Conservation (phyloP, 2,329 filamentous ascomycete species). For the Capronia epimyces region DNA sequence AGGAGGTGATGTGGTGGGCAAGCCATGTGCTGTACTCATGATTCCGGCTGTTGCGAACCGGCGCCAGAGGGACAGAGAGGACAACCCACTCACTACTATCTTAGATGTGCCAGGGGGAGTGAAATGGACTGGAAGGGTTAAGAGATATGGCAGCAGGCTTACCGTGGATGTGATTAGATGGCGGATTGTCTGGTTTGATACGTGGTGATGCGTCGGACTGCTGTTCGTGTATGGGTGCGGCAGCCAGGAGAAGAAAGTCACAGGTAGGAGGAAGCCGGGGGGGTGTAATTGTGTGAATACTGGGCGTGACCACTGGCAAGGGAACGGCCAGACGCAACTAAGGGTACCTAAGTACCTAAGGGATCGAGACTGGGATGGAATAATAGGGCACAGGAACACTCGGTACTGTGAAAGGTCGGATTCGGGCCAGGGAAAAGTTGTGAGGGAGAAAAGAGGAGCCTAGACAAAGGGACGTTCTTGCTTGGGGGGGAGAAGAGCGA, state of each 20-base stretch:
- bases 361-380: constrained; percentile 2
- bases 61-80: constrained; percentile 15
- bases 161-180: constrained; percentile 25
- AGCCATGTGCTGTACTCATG: constrained; percentile 22
- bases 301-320: neutral
- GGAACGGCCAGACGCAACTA: constrained; percentile 8
- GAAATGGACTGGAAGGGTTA: constrained; percentile 12
- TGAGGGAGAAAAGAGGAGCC: constrained; percentile 12
- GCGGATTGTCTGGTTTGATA: constrained; percentile 18
- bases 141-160: constrained; percentile 18
- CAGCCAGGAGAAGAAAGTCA: constrained; percentile 13
- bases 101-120: constrained; percentile 19
- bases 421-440: constrained; percentile 14
- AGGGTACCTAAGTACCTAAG: neutral
- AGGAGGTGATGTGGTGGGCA: constrained; percentile 21
- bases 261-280: constrained; percentile 5
- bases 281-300: neutral
- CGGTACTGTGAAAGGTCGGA: constrained; percentile 4
- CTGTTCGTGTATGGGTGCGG: constrained; percentile 12
- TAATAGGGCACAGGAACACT: neutral
- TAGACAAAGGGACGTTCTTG: neutral
- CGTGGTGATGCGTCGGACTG: constrained; percentile 15
- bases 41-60: constrained; percentile 20
- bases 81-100: constrained; percentile 16
- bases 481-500: neutral